Percentiles rank a stretch among this genome's conserved stretches.
These are phyloP conservation scores for Solanum bulbocastanum DNA, from an alignment of 257 asterid species.

Conservation along the genomic window DNA sequence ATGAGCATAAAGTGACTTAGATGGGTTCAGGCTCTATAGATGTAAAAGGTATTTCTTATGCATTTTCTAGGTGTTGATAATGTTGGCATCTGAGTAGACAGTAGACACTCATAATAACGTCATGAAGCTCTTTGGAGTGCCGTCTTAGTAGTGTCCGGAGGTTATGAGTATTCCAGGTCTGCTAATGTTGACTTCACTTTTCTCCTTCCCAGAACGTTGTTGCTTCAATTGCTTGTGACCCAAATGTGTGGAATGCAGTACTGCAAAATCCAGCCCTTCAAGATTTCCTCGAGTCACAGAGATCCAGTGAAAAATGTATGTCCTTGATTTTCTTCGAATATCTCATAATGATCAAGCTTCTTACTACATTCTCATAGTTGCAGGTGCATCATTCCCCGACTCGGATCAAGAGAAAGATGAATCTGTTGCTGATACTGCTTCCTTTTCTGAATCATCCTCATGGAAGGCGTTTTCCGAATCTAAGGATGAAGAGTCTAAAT, in stretches of 20 bases:
- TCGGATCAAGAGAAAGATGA: background rate
- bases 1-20: background rate
- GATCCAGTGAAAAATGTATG: background rate
- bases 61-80: background rate
- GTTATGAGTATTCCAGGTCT: background rate
- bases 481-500: background rate
- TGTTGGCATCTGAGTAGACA: background rate
- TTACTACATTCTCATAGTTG: background rate
- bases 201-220: background rate
- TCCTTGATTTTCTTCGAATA: background rate
- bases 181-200: background rate
- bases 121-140: background rate
- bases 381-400: background rate
- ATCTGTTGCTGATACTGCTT: constrained; percentile 6
- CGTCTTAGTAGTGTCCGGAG: background rate
- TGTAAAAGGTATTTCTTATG: background rate
- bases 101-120: background rate
- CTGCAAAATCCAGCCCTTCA: background rate
- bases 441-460: constrained; percentile 2
- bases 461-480: background rate
- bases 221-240: constrained; percentile 15
- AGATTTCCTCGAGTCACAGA: background rate
- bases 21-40: background rate
- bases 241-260: constrained; percentile 1
- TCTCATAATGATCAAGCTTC: background rate